These are phyloP conservation scores for Brassica balearica DNA, from an alignment of 441 rosid species.

Conservation along the genomic window DNA sequence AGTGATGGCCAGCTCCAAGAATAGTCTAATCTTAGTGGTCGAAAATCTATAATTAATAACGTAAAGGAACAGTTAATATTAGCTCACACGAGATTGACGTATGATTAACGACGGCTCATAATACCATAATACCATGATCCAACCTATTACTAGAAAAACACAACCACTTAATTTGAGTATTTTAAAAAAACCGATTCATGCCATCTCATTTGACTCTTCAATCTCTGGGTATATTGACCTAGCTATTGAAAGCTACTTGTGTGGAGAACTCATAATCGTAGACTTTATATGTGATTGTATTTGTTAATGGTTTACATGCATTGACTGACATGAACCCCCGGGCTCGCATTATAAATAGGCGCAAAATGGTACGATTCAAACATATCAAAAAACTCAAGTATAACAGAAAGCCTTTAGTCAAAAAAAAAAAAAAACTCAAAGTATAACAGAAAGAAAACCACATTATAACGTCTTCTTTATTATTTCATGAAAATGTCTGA, in stretches of 20 bases:
- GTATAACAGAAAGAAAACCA: not conserved
- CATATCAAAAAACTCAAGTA: not conserved
- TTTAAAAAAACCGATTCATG: not conserved
- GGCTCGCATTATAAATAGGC: conserved; percentile 15
- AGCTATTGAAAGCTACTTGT: conserved; percentile 12
- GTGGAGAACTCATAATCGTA: conserved; percentile 5
- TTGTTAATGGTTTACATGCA: not conserved
- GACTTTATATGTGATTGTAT: conserved; percentile 7
- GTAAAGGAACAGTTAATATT: not conserved
- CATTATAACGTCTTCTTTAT: not conserved
- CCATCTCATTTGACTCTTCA: not conserved
- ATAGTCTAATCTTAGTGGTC: not conserved
- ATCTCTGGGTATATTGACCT: not conserved
- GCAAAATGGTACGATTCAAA: conserved; percentile 1
- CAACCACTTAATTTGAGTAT: not conserved
- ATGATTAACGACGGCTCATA: not conserved
- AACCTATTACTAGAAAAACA: not conserved
- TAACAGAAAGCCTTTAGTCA: not conserved
- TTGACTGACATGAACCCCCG: not conserved
- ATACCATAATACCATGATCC: not conserved
- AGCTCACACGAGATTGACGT: not conserved
- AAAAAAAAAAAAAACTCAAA: not conserved
- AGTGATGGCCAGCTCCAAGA: too few relatives aligned
- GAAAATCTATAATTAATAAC: not conserved
- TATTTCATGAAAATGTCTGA: conserved; percentile 10